Evolutionary conservation across 2,329 filamentous ascomycete genomes (phyloP).

Genomic region (Cytospora mali): DNA sequence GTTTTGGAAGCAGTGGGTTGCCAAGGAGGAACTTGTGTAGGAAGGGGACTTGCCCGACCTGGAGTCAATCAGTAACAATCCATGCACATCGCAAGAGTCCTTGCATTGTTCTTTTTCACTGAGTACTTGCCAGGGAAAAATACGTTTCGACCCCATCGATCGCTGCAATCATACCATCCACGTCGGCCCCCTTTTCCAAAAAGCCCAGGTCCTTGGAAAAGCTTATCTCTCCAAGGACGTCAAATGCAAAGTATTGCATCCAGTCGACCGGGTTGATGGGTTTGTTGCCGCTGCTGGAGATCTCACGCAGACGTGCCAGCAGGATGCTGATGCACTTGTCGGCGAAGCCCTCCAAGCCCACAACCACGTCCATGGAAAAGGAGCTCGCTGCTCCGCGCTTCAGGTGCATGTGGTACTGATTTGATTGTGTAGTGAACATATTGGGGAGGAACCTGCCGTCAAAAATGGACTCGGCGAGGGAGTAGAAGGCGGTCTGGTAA

Average conservation of each 20-base stretch:
- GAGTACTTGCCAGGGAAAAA: background rate
- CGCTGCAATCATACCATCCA: conserved; percentile 58
- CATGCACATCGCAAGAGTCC: background rate
- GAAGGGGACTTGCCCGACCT: background rate
- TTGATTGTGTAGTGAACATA: conserved; percentile 18
- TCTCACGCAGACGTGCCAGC: background rate
- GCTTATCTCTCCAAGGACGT: conserved; percentile 52
- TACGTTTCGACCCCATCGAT: background rate
- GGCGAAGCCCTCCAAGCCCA: conserved; percentile 8
- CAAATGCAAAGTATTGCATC: conserved; percentile 18
- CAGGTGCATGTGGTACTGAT: conserved; percentile 18
- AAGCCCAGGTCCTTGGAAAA: conserved; percentile 65
- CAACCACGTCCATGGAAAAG: conserved; percentile 19
- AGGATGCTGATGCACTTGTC: conserved; percentile 21
- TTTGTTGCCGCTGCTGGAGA: background rate
- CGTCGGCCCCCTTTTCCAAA: conserved; percentile 60
- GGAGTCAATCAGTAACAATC: background rate
- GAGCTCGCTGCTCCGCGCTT: conserved; percentile 17
- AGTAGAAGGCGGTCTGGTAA: conserved; percentile 15
- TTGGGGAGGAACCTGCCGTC: conserved; percentile 15
- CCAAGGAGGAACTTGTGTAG: conserved; percentile 4
- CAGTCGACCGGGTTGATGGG: conserved; percentile 19
- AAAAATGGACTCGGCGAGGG: conserved; percentile 13
- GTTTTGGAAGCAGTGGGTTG: conserved; percentile 27
- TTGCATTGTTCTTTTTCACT: background rate